phyloP scores from a whole-genome alignment of 2,329 filamentous ascomycete species.

The Didymella exigua region DNA sequence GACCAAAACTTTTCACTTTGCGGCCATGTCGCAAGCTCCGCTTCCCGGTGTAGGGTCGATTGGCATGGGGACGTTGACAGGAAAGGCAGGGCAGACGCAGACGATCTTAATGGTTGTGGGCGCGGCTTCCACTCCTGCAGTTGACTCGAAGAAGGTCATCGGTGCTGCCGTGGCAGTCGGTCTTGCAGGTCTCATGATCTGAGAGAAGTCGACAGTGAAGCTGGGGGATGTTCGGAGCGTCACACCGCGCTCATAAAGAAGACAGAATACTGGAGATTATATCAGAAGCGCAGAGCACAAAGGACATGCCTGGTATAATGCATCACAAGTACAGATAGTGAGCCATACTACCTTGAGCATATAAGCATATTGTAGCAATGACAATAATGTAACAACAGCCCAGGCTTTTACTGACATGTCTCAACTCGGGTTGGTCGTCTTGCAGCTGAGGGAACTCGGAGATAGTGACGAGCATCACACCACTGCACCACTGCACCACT shows the following conservation, averaged over 20 bases:
- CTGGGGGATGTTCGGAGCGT: background rate
- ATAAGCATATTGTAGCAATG: background rate
- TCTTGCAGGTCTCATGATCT: conserved; percentile 29
- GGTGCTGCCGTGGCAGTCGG: conserved; percentile 33
- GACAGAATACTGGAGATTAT: too few species aligned
- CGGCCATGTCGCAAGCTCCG: conserved; percentile 26
- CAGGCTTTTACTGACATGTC: background rate
- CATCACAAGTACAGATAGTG: background rate
- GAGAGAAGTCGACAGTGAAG: background rate
- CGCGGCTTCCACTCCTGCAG: conserved; percentile 28
- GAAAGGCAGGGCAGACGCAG: conserved; percentile 34
- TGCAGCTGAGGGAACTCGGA: conserved; percentile 13
- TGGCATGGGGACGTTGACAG: conserved; percentile 45
- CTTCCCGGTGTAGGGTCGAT: conserved; percentile 38
- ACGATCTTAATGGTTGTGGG: conserved; percentile 28
- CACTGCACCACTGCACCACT: conserved; percentile 15
- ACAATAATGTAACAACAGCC: background rate
- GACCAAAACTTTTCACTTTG: conserved; percentile 38
- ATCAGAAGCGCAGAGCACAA: background rate
- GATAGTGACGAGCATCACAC: conserved; percentile 19
- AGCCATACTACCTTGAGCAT: background rate
- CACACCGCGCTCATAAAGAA: too few species aligned
- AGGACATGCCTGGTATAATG: background rate
- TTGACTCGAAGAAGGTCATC: conserved; percentile 22
- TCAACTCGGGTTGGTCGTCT: background rate